Conservation (phyloP, 495 filamentous ascomycete species). For the Aspergillus sparsus region DNA sequence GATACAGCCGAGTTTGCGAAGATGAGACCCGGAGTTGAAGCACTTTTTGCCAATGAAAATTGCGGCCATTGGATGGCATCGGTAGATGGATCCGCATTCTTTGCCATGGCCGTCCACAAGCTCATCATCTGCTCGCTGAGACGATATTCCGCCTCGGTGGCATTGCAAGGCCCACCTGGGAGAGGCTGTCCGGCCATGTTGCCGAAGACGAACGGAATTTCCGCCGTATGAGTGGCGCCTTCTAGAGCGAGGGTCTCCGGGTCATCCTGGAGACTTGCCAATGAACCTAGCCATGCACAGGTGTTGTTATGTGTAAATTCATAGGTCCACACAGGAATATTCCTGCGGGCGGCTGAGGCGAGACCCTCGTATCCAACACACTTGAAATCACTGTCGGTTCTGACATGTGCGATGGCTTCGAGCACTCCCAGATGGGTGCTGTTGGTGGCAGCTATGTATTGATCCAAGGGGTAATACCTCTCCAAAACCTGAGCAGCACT, state of each 20-base stretch:
- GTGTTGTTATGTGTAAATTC: conserved; percentile 36
- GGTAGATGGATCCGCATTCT: conserved; percentile 26
- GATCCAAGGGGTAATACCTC: conserved; percentile 35
- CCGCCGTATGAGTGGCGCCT: conserved; percentile 6
- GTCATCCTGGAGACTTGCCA: too few relatives aligned
- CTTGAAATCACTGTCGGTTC: conserved; percentile 33
- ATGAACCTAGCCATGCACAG: conserved; percentile 31
- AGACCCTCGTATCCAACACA: conserved; percentile 34
- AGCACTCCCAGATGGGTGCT: conserved; percentile 8
- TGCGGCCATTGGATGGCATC: conserved; percentile 34
- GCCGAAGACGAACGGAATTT: conserved; percentile 35
- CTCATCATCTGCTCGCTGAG: conserved; percentile 36
- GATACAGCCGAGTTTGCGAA: too few relatives aligned
- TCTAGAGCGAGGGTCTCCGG: not conserved
- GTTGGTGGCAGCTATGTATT: conserved; percentile 12
- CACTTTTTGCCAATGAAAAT: too few relatives aligned
- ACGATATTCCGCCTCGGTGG: conserved; percentile 29
- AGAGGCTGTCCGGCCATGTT: conserved; percentile 29
- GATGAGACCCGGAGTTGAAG: too few relatives aligned
- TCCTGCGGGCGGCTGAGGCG: conserved; percentile 22
- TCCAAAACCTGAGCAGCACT: conserved; percentile 29
- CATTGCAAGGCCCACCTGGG: conserved; percentile 28
- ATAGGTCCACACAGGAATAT: conserved; percentile 36
- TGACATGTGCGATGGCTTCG: conserved; percentile 27
- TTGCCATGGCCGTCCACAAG: conserved; percentile 43